Conservation (phyloP, 805 yeast genomes). For the Lachancea sp. region DNA sequence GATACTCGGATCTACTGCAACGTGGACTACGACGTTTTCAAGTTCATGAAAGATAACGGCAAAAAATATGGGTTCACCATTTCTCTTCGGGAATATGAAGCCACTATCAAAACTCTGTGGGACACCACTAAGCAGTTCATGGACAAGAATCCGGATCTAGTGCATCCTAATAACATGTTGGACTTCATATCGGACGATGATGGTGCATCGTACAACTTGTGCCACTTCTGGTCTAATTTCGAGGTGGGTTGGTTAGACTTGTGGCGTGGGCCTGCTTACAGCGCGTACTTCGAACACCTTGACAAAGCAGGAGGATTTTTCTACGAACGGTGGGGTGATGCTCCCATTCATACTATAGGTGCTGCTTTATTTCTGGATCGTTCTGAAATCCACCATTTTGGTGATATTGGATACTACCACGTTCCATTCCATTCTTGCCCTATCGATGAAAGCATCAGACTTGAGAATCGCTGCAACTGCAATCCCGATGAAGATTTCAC, state of each 20-base stretch:
- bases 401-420: conserved; percentile 75
- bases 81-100: conserved; percentile 59
- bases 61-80: conserved; percentile 74
- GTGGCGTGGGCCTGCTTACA: conserved; percentile 66
- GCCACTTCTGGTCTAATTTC: conserved; percentile 87
- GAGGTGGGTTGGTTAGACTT: conserved; percentile 72
- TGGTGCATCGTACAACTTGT: conserved; percentile 68
- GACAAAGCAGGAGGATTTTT: conserved; percentile 76
- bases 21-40: conserved; percentile 71
- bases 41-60: conserved; percentile 69
- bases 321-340: conserved; percentile 91
- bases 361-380: conserved; percentile 63
- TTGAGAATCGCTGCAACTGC: conserved; percentile 63
- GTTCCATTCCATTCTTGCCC: conserved; percentile 77
- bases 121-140: conserved; percentile 59
- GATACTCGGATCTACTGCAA: conserved; percentile 69
- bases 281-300: conserved; percentile 57
- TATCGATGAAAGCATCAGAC: conserved; percentile 51
- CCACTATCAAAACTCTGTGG: conserved; percentile 77
- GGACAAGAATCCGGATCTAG: conserved; percentile 48
- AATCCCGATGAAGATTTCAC: conserved; percentile 67
- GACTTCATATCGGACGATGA: conserved; percentile 65
- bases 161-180: conserved; percentile 57
- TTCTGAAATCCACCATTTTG: conserved; percentile 64
- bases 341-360: conserved; percentile 80